Base-by-base conservation (phyloP, 1,139 yeast genomes). In the Pichia sp. region DNA sequence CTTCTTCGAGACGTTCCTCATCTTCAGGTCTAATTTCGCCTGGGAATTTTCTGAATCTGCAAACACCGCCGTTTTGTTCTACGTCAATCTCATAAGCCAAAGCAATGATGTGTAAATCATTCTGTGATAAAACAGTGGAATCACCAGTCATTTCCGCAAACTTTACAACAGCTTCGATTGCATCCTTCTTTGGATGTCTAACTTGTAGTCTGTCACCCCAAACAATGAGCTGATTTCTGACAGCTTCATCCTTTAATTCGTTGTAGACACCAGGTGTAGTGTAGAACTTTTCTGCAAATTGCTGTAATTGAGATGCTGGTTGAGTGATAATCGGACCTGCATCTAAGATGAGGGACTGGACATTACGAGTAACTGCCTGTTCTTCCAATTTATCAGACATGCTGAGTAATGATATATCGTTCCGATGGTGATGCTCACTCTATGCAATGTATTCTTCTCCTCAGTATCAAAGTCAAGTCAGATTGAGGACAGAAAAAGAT, bases 261-360 rank as follows among this genome's bases (percentile, higher is more conserved):
- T 73, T 67, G 52, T 71, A 74, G 16, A 93, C 97, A 1, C 96
- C 88, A 3, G 97, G 97, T 1, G 97, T 86, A 12, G 97, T 88
- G 57, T 69, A 83, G 53, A 83, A 85, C 15, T 62, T 60, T 18
- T 68, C 60, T 0, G 95, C 96, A 53, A 69, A 72, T 44, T 72
- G 74, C 54, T 80, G 80, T 40, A 87, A 67, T 23, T 78, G 73
- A 2, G 86, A 69, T n/a, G 84, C 84, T 6, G 93, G 70, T 53
- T 84, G 93, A 3, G 94, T 82, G 49, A 91, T 81, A 51, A 91
- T 65, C 10, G 98, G 98, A 38, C 95, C 94, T 7, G 97, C 96
- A 69, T 91, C 98, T 47, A 91, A 68, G 13, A 91, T 81, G 40
- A 91, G 64, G 3, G 78, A 63, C 40, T 69, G 65, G 24, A 77